phyloP scores from a whole-genome alignment of 2,329 filamentous ascomycete species.

The Hypoxylon sp. region DNA sequence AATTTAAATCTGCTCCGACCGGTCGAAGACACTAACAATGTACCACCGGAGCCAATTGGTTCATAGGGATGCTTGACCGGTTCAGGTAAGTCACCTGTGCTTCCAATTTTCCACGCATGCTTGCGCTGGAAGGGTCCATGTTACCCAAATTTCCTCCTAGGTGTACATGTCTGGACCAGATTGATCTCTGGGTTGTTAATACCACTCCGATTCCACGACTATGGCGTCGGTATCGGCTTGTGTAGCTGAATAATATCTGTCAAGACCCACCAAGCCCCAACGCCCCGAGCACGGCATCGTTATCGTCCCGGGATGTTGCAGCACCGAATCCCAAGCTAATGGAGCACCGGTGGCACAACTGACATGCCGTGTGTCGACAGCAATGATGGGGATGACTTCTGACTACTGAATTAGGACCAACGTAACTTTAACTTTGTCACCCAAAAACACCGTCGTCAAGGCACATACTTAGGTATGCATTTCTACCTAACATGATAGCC shows the following conservation, averaged over 20 bases:
- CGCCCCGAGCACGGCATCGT: conserved; percentile 39
- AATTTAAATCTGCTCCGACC: conserved; percentile 16
- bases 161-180: conserved; percentile 6
- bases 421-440: neutral
- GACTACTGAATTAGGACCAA: conserved; percentile 17
- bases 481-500: conserved; percentile 11
- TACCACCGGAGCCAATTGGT: conserved; percentile 31
- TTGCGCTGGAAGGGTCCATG: conserved; percentile 7
- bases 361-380: conserved; percentile 37
- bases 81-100: conserved; percentile 8
- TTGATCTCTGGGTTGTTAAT: neutral
- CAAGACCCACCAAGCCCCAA: conserved; percentile 40
- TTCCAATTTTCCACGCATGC: conserved; percentile 10
- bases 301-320: conserved; percentile 43
- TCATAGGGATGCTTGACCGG: conserved; percentile 10
- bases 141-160: conserved; percentile 16
- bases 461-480: neutral
- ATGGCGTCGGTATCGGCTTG: conserved; percentile 37
- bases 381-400: conserved; percentile 24
- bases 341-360: conserved; percentile 41
- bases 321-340: conserved; percentile 44
- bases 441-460: conserved; percentile 1
- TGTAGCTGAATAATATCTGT: conserved; percentile 42
- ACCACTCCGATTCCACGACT: conserved; percentile 30
- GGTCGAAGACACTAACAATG: conserved; percentile 24